Evolutionary conservation across 2,329 filamentous ascomycete species (phyloP).

Genomic region (Verticillium isaacii): DNA sequence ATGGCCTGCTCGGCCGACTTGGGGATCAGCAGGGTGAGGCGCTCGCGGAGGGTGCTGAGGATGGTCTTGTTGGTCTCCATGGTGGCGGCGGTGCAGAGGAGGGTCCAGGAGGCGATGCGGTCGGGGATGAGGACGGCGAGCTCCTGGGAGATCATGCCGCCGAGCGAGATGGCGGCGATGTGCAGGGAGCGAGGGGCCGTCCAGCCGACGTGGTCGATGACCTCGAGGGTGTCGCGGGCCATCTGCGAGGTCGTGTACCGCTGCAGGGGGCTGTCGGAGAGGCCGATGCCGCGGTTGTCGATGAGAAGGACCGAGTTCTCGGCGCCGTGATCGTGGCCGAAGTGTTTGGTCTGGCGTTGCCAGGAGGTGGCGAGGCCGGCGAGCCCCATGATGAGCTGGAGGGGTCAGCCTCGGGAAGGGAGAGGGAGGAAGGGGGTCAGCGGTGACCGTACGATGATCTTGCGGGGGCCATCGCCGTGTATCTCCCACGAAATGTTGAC

Average conservation of each 20-base stretch:
- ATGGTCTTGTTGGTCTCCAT: conserved; percentile 60
- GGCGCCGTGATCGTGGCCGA: conserved; percentile 65
- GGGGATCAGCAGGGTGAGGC: conserved; percentile 58
- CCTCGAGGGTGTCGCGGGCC: conserved; percentile 72
- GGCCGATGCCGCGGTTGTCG: conserved; percentile 83
- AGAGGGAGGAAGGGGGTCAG: background rate
- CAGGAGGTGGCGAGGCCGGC: conserved; percentile 64
- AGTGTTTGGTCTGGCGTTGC: conserved; percentile 80
- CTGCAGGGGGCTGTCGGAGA: conserved; percentile 69
- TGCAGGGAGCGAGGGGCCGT: conserved; percentile 49
- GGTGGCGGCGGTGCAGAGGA: conserved; percentile 57
- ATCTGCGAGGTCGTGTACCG: conserved; percentile 82
- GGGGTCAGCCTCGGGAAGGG: background rate
- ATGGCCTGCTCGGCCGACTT: conserved; percentile 66
- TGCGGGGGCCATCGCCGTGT: conserved; percentile 68
- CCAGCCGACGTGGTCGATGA: conserved; percentile 68
- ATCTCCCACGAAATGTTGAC: conserved; percentile 75
- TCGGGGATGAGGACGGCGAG: conserved; percentile 51
- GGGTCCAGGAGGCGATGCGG: conserved; percentile 49
- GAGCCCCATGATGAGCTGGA: conserved; percentile 75
- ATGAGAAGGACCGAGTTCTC: conserved; percentile 70
- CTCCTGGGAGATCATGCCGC: conserved; percentile 91
- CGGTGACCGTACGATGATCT: conserved; percentile 61
- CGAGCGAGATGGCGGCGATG: conserved; percentile 75
- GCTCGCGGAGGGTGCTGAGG: conserved; percentile 57